Evolutionary conservation across 2,329 filamentous ascomycete genomes (phyloP).

Genomic region (Pseudogymnoascus sp.): DNA sequence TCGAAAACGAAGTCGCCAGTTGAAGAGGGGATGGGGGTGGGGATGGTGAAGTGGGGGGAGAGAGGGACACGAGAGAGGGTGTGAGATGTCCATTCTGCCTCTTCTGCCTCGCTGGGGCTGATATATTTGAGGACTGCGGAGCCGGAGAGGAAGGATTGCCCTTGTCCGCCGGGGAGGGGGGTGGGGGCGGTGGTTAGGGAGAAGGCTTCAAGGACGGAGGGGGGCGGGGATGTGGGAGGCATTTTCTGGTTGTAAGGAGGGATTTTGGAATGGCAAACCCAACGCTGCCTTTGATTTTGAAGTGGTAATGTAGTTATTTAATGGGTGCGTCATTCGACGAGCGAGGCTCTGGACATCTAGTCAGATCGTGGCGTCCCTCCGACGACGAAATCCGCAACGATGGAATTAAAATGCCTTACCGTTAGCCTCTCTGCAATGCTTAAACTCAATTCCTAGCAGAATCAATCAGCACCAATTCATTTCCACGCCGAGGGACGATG

Average conservation of each 20-base stretch:
- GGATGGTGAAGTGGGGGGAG: not conserved
- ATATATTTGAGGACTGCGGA: not conserved
- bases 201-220: not conserved
- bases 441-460: not conserved
- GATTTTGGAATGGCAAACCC: not conserved
- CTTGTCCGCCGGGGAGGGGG: not conserved
- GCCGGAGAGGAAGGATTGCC: not conserved
- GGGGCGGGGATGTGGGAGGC: not conserved
- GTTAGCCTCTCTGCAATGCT: not conserved
- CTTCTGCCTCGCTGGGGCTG: not conserved
- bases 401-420: not conserved
- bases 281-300: not conserved
- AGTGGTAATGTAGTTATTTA: not conserved
- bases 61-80: not conserved
- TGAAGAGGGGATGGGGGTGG: not conserved
- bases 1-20: constrained; percentile 28
- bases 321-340: not conserved
- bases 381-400: not conserved
- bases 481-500: not conserved
- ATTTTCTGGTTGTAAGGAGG: not conserved
- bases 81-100: not conserved
- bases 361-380: not conserved
- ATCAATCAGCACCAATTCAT: not conserved
- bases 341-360: not conserved
- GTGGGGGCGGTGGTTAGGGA: not conserved